phyloP scores from a whole-genome alignment of 1,139 yeast species.

The Hemisphaericaspora xylofermentans region DNA sequence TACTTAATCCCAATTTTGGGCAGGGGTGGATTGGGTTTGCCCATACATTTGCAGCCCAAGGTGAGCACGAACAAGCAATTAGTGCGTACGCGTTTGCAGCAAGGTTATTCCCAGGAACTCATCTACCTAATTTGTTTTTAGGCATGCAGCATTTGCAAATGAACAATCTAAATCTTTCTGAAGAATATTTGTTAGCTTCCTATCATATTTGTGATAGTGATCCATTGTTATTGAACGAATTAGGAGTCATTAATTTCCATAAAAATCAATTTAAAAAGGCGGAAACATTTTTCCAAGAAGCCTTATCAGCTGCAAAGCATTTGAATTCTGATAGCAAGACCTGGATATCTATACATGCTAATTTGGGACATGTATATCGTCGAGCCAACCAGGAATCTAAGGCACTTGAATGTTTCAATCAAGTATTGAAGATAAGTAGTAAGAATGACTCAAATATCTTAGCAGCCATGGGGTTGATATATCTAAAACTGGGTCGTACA shows the following conservation, averaged over 20 bases:
- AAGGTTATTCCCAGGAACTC: conserved; percentile 90
- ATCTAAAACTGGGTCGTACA: conserved; percentile 65
- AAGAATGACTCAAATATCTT: conserved; percentile 70
- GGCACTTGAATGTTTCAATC: conserved; percentile 73
- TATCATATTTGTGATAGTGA: conserved; percentile 78
- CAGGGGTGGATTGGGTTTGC: conserved; percentile 99
- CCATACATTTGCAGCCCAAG: conserved; percentile 95
- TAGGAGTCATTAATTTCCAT: conserved; percentile 88
- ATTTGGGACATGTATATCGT: conserved; percentile 88
- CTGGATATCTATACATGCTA: conserved; percentile 84
- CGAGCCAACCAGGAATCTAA: conserved; percentile 60
- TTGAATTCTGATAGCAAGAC: conserved; percentile 79
- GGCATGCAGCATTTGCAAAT: conserved; percentile 96
- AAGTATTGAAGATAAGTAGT: conserved; percentile 68
- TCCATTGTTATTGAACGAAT: conserved; percentile 84
- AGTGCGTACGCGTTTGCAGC: conserved; percentile 97
- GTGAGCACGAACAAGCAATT: conserved; percentile 98
- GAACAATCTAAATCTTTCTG: conserved; percentile 78
- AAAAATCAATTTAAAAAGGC: conserved; percentile 68
- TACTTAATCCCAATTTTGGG: conserved; percentile 85
- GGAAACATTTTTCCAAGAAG: conserved; percentile 68
- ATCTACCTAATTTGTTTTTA: conserved; percentile 81
- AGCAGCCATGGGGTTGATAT: conserved; percentile 81
- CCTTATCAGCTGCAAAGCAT: conserved; percentile 66
- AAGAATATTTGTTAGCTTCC: conserved; percentile 79